Evolutionary conservation across 352 stramenopile genomes (phyloP), one percentile per base, ranked within the genome.

Genomic region (Globisporangium apiculatum): DNA sequence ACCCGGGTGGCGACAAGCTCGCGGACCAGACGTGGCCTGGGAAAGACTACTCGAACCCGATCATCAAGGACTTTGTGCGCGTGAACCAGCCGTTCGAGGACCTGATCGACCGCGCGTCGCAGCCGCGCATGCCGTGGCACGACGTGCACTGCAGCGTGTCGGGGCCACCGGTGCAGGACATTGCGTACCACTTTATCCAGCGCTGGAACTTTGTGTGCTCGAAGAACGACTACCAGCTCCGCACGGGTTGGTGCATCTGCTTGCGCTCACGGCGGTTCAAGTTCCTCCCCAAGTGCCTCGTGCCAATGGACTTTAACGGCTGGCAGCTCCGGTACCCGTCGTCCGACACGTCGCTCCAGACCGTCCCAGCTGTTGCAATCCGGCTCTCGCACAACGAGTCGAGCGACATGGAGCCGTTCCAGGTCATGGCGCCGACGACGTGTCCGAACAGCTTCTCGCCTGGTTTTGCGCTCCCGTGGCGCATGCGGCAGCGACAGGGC

Each of bases 141-240:
- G 87, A 96, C 48, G 82, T 95, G 5, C 83, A 95, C 55, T 93
- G 78, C 65, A 92, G 81, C 51, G 74, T 96, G 46, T 87, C 83
- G 0, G 86, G 86, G 17, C 79, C 77, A 36, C 67, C 82, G 5
- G 89, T 93, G 1, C 75, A 91, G 57, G 90, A 97, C 55, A 72
- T 97, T 31, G 86, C 84, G 4, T 87, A 81, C 51, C 87, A 96
- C 62, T 97, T 97, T 48, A 94, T 97, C 52, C 83, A 96, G 63
- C 86, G 90, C 17, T 97, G 90, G 90, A 96, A 97, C 54, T 95
- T 91, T 48, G 82, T 92, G 14, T 92, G 82, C 14, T 89, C 83
- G 10, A 94, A 95, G 69, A 92, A 91, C 41, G 82, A 95, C 57
- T 92, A 92, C 63, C 78, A 91, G 56, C 58, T 95, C 48, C 78